phyloP scores from a whole-genome alignment of 176 grass and related monocot species.

The Stipa capillata region DNA sequence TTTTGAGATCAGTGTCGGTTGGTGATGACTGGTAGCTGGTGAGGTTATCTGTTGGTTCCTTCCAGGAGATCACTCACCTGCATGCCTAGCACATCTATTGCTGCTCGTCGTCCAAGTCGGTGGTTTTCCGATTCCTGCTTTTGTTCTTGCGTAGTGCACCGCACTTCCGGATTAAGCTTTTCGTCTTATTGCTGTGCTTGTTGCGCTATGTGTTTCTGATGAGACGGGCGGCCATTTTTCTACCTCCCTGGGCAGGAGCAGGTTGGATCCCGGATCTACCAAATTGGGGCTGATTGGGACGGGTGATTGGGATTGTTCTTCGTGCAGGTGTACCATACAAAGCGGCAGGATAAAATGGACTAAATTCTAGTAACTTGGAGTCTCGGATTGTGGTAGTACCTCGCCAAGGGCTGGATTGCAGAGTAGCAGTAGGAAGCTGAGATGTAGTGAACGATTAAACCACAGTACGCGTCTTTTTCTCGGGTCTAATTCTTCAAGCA shows the following conservation, averaged over 20 bases:
- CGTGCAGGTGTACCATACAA: neutral
- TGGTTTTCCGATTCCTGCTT: constrained; percentile 1
- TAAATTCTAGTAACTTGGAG: neutral
- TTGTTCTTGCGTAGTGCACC: constrained; percentile 11
- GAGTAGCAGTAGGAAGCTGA: neutral
- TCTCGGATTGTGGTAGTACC: neutral
- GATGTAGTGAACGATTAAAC: neutral
- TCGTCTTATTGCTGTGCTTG: neutral
- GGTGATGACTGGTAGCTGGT: neutral
- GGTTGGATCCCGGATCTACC: constrained; percentile 21
- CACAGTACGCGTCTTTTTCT: neutral
- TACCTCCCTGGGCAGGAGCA: neutral
- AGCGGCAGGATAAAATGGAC: too few species aligned
- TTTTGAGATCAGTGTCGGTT: neutral
- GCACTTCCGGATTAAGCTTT: neutral
- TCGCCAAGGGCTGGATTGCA: neutral
- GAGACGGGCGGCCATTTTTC: neutral
- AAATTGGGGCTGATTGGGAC: constrained; percentile 9
- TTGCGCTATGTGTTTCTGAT: neutral
- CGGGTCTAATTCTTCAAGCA: neutral
- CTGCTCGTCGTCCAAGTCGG: neutral
- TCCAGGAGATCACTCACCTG: constrained; percentile 14
- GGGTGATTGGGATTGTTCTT: neutral
- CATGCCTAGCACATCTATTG: neutral
- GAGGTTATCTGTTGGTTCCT: neutral